These are phyloP conservation scores for Botrytis fragariae DNA, from an alignment of 2,329 filamentous ascomycete genomes.

Conservation along the genomic window DNA sequence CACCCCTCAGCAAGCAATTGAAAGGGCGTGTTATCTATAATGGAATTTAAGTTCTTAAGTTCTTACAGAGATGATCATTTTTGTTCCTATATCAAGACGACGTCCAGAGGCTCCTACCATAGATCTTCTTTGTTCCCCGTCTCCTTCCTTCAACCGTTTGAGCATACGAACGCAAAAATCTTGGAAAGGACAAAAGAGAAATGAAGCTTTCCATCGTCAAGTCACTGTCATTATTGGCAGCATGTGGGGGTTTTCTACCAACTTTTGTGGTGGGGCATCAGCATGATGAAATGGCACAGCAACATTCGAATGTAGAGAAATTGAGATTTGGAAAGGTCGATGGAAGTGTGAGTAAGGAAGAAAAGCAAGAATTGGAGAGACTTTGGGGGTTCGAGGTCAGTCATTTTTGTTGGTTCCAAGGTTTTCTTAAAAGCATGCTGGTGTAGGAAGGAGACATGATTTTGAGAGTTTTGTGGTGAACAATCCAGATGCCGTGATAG, in stretches of 20 bases:
- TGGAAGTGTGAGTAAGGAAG: constrained; percentile 41
- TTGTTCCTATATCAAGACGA: not conserved
- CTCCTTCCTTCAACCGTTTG: not conserved
- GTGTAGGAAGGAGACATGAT: not conserved
- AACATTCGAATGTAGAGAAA: not conserved
- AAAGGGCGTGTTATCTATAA: not conserved
- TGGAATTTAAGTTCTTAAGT: not conserved
- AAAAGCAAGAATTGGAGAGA: constrained; percentile 52
- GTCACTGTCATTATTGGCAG: not conserved
- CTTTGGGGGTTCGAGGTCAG: constrained; percentile 58
- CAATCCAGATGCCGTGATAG: not conserved
- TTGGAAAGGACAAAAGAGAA: not conserved
- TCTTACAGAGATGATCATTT: not conserved
- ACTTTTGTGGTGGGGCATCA: not conserved
- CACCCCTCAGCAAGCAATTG: not conserved
- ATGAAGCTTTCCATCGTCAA: constrained; percentile 1
- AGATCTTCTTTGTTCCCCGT: not conserved
- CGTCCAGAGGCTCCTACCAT: not conserved
- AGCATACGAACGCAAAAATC: not conserved
- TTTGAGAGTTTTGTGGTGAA: not conserved
- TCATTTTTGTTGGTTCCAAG: not conserved
- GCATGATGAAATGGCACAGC: not conserved
- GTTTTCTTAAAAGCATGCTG: not conserved
- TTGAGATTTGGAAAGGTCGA: constrained; percentile 4
- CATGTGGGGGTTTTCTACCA: not conserved